A percentile compares a stretch with the other conserved stretches of the same genome.
Evolutionary conservation across 306 rosid genomes (phyloP).

Genomic region (Myrica gale): DNA sequence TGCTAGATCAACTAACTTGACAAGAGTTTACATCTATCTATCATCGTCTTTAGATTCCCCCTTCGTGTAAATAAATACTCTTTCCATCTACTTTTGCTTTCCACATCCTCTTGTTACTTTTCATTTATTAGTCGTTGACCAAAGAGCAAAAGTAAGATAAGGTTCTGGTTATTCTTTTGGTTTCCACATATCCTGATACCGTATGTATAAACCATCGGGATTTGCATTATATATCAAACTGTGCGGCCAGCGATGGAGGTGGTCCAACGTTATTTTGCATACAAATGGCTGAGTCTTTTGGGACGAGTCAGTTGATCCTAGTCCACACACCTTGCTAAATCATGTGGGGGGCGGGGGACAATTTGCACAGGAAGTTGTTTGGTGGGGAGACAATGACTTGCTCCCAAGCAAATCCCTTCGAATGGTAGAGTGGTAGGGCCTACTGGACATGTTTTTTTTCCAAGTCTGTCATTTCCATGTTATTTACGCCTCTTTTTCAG

Average conservation of each 20-base stretch:
- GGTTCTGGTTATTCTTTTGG: too few relatives aligned
- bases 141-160: background rate
- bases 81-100: too few relatives aligned
- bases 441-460: background rate
- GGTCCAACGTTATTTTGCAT: conserved; percentile 32
- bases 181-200: too few relatives aligned
- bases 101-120: too few relatives aligned
- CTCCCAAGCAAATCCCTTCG: conserved; percentile 28
- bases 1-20: too few relatives aligned
- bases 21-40: too few relatives aligned
- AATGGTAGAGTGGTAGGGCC: conserved; percentile 33
- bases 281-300: conserved; percentile 32
- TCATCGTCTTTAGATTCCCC: too few relatives aligned
- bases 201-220: too few relatives aligned
- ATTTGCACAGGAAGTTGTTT: conserved; percentile 34
- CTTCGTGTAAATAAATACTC: too few relatives aligned
- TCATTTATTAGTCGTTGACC: too few relatives aligned
- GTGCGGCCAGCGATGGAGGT: background rate
- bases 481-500: background rate
- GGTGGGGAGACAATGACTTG: conserved; percentile 51
- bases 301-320: conserved; percentile 22
- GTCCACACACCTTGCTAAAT: conserved; percentile 42
- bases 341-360: conserved; percentile 19
- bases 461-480: background rate
- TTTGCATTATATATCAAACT: too few relatives aligned